phyloP scores from a whole-genome alignment of 2,329 filamentous ascomycete species.

The Aspergillus sergii region DNA sequence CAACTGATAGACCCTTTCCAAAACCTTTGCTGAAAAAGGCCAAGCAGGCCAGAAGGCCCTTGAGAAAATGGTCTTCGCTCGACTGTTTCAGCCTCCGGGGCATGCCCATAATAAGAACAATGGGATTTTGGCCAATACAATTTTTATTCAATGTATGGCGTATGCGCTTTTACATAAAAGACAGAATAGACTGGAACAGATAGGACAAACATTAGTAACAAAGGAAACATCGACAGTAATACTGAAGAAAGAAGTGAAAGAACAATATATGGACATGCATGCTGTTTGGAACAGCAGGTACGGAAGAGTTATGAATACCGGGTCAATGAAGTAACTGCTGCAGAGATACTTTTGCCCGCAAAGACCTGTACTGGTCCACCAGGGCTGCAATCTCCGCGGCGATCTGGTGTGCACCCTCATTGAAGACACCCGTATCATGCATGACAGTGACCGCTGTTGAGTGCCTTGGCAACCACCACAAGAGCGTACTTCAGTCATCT shows the following conservation, averaged over 20 bases:
- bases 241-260: neutral
- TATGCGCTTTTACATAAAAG: neutral
- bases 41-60: too few species aligned
- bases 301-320: neutral
- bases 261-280: neutral
- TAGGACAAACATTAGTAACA: neutral
- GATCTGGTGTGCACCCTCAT: neutral
- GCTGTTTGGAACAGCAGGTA: neutral
- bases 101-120: too few species aligned
- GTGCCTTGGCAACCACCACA: constrained; percentile 1
- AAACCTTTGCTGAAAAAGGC: too few species aligned
- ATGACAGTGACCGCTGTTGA: neutral
- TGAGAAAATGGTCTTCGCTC: too few species aligned
- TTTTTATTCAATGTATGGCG: neutral
- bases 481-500: neutral
- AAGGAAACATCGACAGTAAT: neutral
- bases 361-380: neutral
- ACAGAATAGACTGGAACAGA: neutral
- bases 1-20: too few species aligned
- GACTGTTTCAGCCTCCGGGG: too few species aligned
- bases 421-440: neutral
- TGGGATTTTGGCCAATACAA: too few species aligned
- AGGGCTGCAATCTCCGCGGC: neutral
- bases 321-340: neutral
- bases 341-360: neutral